phyloP scores from a whole-genome alignment of 2,329 filamentous ascomycete genomes.

The Hypoxylon sp. region DNA sequence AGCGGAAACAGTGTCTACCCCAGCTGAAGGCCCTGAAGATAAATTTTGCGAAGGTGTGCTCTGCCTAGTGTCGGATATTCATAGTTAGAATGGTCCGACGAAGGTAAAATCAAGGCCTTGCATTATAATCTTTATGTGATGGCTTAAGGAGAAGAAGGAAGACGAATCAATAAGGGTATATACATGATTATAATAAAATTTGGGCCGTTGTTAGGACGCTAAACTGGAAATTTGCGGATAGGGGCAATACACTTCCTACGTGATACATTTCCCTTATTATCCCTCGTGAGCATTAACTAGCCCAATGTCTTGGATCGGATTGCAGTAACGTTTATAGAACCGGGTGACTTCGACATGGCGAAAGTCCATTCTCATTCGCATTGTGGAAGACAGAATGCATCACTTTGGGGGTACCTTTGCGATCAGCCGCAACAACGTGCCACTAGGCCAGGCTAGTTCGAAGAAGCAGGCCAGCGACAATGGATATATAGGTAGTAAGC shows the following conservation, averaged over 20 bases:
- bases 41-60: background rate
- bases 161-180: background rate
- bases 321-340: background rate
- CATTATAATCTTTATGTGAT: background rate
- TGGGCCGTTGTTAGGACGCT: background rate
- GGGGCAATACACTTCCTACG: no score
- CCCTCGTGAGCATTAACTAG: no score
- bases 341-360: background rate
- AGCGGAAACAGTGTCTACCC: background rate
- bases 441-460: background rate
- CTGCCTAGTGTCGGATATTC: background rate
- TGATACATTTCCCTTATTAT: no score
- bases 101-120: background rate
- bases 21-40: background rate
- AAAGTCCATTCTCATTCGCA: no score
- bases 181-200: background rate
- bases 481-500: background rate
- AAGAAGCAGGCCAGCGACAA: background rate
- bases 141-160: background rate
- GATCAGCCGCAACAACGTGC: no score
- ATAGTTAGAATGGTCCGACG: background rate
- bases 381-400: no score
- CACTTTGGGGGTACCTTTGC: no score
- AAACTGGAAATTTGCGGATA: background rate
- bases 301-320: background rate